phyloP scores from a whole-genome alignment of 2,329 filamentous ascomycete genomes.

The Ilyonectria destructans region DNA sequence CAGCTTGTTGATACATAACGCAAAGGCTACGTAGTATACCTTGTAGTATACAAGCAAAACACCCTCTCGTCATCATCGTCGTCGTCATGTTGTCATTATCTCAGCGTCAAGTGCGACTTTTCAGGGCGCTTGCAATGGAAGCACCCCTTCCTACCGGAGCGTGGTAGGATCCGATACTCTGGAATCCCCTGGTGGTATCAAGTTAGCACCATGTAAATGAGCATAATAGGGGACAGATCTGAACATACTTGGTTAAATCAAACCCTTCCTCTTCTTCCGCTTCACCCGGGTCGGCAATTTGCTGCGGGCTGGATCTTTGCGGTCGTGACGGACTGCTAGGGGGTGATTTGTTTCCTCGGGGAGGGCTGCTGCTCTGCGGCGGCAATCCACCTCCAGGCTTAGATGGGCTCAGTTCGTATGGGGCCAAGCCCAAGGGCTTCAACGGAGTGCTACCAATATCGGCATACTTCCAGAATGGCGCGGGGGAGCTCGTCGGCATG shows the following conservation, averaged over 20 bases:
- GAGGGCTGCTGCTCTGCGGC: conserved; percentile 74
- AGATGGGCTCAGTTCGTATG: conserved; percentile 73
- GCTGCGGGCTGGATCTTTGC: conserved; percentile 52
- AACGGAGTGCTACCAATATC: conserved; percentile 83
- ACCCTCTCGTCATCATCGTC: conserved; percentile 23
- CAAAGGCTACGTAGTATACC: conserved; percentile 5
- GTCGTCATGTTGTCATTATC: conserved; percentile 19
- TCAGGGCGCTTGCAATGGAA: conserved; percentile 60
- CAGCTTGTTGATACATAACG: conserved; percentile 25
- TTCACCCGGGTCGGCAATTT: conserved; percentile 52
- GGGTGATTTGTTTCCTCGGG: conserved; percentile 66
- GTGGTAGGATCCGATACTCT: conserved; percentile 77
- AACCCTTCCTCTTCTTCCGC: conserved; percentile 69
- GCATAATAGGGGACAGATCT: neutral
- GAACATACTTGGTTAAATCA: conserved; percentile 71
- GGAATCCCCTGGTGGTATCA: conserved; percentile 69
- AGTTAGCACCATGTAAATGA: conserved; percentile 32
- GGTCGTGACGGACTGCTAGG: conserved; percentile 67
- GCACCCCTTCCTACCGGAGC: conserved; percentile 67
- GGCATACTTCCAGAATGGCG: conserved; percentile 91
- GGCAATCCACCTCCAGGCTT: conserved; percentile 63
- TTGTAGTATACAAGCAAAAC: neutral
- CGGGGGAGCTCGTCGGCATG: conserved; percentile 88
- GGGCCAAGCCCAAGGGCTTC: conserved; percentile 57
- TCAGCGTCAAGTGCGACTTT: conserved; percentile 47